These are phyloP conservation scores for Pisolithus orientalis DNA, from an alignment of 768 basidiomycete genomes.

Conservation along the genomic window DNA sequence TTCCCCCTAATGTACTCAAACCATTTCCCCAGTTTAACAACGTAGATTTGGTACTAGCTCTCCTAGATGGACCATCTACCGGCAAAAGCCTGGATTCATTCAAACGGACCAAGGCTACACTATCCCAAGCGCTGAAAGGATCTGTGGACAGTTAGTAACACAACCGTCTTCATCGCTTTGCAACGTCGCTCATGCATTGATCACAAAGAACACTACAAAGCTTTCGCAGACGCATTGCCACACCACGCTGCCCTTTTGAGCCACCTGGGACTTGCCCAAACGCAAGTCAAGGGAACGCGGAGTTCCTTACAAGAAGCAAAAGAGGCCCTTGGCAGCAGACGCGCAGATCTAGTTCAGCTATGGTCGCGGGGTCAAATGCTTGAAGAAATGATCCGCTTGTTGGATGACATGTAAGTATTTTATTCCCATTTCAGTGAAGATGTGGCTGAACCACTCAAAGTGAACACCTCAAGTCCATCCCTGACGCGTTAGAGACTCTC, in stretches of 20 bases:
- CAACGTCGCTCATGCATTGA: constrained; percentile 3
- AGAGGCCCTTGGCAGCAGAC: constrained; percentile 71
- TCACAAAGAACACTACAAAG: constrained; percentile 78
- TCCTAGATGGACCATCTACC: constrained; percentile 69
- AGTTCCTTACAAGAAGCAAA: constrained; percentile 70
- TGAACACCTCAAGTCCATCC: constrained; percentile 84
- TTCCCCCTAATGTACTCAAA: constrained; percentile 3
- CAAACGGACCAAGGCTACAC: constrained; percentile 63
- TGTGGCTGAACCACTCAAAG: constrained; percentile 35
- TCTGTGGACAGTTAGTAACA: constrained; percentile 75
- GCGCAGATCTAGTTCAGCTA: constrained; percentile 84
- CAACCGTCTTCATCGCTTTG: neutral
- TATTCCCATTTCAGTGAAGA: constrained; percentile 3
- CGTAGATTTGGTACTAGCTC: constrained; percentile 85
- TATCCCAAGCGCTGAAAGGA: constrained; percentile 76
- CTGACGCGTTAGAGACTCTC: constrained; percentile 87
- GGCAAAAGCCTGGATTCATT: constrained; percentile 79
- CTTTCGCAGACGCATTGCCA: constrained; percentile 90
- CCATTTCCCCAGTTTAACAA: constrained; percentile 69
- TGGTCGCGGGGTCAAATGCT: constrained; percentile 87
- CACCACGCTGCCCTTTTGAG: constrained; percentile 77
- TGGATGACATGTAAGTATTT: constrained; percentile 82
- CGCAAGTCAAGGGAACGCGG: constrained; percentile 67
- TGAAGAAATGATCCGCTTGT: constrained; percentile 90
- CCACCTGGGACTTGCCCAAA: constrained; percentile 68